Evolutionary conservation across 1,139 yeast species (phyloP), one percentile per base, ranked within the genome.

Genomic region (Sugiyamaella novakii): DNA sequence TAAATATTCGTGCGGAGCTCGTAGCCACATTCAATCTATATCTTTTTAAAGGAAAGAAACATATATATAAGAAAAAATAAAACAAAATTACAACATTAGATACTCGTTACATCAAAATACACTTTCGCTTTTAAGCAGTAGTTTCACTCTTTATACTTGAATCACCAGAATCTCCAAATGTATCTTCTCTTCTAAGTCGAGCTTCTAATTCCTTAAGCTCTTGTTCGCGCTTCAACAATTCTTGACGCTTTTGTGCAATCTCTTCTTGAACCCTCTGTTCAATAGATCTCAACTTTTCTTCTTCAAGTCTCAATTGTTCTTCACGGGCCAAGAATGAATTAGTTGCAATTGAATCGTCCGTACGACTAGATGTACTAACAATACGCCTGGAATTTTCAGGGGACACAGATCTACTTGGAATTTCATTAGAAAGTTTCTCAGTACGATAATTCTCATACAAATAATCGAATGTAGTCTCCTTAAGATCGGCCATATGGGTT

Each of bases 391-490:
- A 29, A 31, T 49, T 42, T 5, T 48, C 54, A 8, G 54, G 54
- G 11, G 53, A 40, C 3, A 12, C 35, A 10, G 50, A 35, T 14
- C 47, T 24, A 35, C 48, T 44, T 3, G 56, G 54, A 28, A 50
- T 57, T 22, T 58, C 61, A n/a, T 56, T 49, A n/a, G 87, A 85
- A 59, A 92, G 78, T 46, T 95, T 83, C 61, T 86, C 94, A 3
- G 98, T 88, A 74, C 98, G 84, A 71, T 91, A 92, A 57, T 86
- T 84, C 69, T 92, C 98, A 68, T 92, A 92, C 58, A 92, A 74
- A 62, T 87, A 84, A 68, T 89, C 96, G 65, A 88, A 96, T 17
- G 98, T 92, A 65, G 84, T 83, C 64, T 92, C 98, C 71, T 91
- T 91, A 71, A 92, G 79, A 65, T 92, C 98, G 60, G 82, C 84